Evolutionary conservation across 495 filamentous ascomycete genomes (phyloP).

Genomic region (Apodospora peruviana): DNA sequence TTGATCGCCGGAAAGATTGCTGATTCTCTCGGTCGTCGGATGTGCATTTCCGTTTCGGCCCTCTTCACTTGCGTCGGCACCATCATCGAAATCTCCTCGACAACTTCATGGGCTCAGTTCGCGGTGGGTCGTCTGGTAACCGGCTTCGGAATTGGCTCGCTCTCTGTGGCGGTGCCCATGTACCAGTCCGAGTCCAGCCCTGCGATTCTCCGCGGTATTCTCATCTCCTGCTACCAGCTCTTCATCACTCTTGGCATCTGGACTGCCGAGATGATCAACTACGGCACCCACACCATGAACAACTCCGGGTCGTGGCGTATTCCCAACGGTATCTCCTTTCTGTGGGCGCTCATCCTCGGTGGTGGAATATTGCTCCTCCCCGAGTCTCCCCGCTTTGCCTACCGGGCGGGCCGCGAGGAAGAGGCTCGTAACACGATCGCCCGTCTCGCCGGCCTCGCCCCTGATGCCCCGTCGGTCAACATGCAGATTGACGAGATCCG

Average conservation of each 20-base stretch:
- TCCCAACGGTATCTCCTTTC: constrained; percentile 72
- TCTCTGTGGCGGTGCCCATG: constrained; percentile 68
- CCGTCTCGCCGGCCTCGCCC: constrained; percentile 62
- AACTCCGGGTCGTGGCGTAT: constrained; percentile 68
- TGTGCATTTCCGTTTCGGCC: constrained; percentile 51
- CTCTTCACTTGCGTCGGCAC: constrained; percentile 63
- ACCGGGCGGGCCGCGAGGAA: constrained; percentile 57
- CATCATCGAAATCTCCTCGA: constrained; percentile 58
- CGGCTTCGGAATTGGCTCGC: constrained; percentile 63
- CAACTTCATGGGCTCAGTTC: constrained; percentile 44
- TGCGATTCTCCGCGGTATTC: constrained; percentile 58
- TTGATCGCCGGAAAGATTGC: constrained; percentile 56
- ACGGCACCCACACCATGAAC: constrained; percentile 52
- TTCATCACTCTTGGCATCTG: constrained; percentile 87
- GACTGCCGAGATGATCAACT: constrained; percentile 77
- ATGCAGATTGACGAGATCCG: constrained; percentile 72
- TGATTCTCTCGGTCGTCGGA: constrained; percentile 39
- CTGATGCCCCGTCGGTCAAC: constrained; percentile 57
- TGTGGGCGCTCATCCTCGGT: constrained; percentile 70
- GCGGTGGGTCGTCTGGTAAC: constrained; percentile 54
- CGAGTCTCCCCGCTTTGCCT: constrained; percentile 66
- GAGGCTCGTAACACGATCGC: constrained; percentile 66
- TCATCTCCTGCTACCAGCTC: constrained; percentile 73
- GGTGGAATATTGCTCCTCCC: constrained; percentile 65
- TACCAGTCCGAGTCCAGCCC: constrained; percentile 69